Base-by-base conservation (phyloP, 805 yeast species). In the Zygosaccharomyces bisporus region DNA sequence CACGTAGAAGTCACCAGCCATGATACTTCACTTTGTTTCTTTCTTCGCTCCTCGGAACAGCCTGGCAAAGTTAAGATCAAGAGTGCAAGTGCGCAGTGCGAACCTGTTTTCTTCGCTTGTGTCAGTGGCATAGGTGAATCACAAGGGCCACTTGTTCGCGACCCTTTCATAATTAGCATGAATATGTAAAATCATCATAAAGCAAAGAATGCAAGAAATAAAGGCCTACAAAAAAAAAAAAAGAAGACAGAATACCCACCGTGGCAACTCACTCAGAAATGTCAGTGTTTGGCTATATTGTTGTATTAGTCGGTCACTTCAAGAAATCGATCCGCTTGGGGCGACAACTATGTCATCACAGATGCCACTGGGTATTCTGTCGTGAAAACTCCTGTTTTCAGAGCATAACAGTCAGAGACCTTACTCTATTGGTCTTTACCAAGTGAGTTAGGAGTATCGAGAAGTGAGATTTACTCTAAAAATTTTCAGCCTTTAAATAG, bases 291-390 rank as follows among this genome's bases (percentile, higher is more conserved):
- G 68, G 68, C 67, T 62, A 53, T 50, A 44, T 47, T 41, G 56
- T 53, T 54, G 57, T 50, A 38, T 39, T 41, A 46, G 38, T 58
- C 63, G 49, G 64, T 58, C 62, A 58, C 54, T 48, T 53, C 61
- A 45, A 45, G 34, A 42, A 36, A 47, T 52, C 50, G 62, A 58
- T 63, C 68, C 69, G 69, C 59, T 60, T 65, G 69, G 69, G 69
- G 69, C 69, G 69, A 65, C 69, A 65, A 60, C 69, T 46, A 45
- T 51, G 66, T 64, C 69, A 63, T 61, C 70, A 58, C 20, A 14
- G 14, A 37, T 25, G 40, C 32, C 40, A 14, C 13, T 30, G 40
- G 30, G 40, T 27, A 37, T 37, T 37, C 40, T 37, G 33, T 25
- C 40, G 10, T 21, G 40, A 37, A 37, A 37, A 37, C 40, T 2